A percentile compares a stretch with the other conserved stretches of the same genome.
Evolutionary conservation across 331 rosid genomes (phyloP).

Genomic region (Quercus phellos): DNA sequence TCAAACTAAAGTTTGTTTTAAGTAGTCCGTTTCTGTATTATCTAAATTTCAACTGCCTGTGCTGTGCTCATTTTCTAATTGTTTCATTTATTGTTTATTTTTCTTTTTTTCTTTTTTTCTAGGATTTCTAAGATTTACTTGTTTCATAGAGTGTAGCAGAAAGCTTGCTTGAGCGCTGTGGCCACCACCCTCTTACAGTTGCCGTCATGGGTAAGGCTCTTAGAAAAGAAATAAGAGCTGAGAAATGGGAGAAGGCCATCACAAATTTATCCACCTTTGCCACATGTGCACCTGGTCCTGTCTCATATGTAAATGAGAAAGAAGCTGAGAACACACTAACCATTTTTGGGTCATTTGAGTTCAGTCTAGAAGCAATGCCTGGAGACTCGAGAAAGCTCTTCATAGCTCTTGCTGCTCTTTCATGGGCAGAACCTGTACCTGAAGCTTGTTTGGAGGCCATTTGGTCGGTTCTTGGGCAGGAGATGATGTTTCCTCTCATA

Average conservation of each 20-base stretch:
- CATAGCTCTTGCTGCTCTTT: constrained; percentile 27
- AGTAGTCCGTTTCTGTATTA: no score
- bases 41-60: no score
- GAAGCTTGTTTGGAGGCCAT: constrained; percentile 31
- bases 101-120: not conserved
- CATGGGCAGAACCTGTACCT: constrained; percentile 32
- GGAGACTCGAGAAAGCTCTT: constrained; percentile 24
- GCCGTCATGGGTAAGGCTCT: constrained; percentile 36
- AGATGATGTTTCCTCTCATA: constrained; percentile 20
- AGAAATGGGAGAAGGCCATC: constrained; percentile 33
- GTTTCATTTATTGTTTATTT: not conserved
- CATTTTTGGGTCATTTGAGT: constrained; percentile 33
- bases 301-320: constrained; percentile 35
- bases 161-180: constrained; percentile 26
- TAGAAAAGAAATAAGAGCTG: constrained; percentile 27
- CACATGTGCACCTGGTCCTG: constrained; percentile 30
- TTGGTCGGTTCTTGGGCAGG: constrained; percentile 30
- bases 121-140: not conserved
- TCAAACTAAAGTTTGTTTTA: no score
- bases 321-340: constrained; percentile 33
- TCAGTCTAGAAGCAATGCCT: constrained; percentile 36
- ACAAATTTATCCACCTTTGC: constrained; percentile 30
- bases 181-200: constrained; percentile 34
- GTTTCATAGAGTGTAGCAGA: constrained; percentile 20
- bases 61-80: not conserved